A percentile compares a stretch with the other conserved stretches of the same genome.
These are phyloP conservation scores for Potentilla sterilis DNA, from an alignment of 306 rosid species.

Conservation along the genomic window DNA sequence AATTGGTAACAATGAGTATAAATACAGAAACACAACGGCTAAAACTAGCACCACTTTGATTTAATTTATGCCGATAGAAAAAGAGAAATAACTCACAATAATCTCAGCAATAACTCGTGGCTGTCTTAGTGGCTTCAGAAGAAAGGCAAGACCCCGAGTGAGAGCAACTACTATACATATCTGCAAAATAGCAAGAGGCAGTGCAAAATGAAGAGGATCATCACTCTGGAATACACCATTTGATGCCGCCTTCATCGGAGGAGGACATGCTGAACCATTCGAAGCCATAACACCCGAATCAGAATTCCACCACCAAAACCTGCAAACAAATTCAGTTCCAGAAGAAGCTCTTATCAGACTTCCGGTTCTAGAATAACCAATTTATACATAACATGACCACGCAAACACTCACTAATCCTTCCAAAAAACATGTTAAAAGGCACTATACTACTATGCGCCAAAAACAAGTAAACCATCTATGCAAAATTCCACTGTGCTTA, in stretches of 20 bases:
- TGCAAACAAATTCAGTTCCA: slow-evolving; percentile 30
- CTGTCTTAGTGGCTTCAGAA: slow-evolving; percentile 48
- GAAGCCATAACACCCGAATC: slow-evolving; percentile 38
- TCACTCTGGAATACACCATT: slow-evolving; percentile 83
- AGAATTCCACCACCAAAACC: slow-evolving; percentile 12
- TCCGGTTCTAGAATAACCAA: not conserved
- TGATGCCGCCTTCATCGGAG: slow-evolving; percentile 73
- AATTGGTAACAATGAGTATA: not conserved
- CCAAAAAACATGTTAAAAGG: not conserved
- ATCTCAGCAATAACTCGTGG: slow-evolving; percentile 63
- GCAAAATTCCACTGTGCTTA: not conserved
- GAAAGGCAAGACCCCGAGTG: slow-evolving; percentile 50
- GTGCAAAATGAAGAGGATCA: slow-evolving; percentile 74
- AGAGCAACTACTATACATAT: slow-evolving; percentile 41
- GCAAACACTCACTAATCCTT: not conserved
- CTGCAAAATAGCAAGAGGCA: slow-evolving; percentile 62
- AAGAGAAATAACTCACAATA: slow-evolving; percentile 48
- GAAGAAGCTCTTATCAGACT: slow-evolving; percentile 3
- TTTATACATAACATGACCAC: not conserved
- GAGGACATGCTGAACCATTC: slow-evolving; percentile 42
- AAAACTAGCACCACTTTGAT: not conserved
- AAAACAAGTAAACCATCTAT: slow-evolving; percentile 1
- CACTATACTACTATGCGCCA: not conserved
- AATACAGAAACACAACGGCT: not conserved
- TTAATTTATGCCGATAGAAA: not conserved